Base-by-base conservation (phyloP, 495 filamentous ascomycete genomes). In the Xylaria flabelliformis region DNA sequence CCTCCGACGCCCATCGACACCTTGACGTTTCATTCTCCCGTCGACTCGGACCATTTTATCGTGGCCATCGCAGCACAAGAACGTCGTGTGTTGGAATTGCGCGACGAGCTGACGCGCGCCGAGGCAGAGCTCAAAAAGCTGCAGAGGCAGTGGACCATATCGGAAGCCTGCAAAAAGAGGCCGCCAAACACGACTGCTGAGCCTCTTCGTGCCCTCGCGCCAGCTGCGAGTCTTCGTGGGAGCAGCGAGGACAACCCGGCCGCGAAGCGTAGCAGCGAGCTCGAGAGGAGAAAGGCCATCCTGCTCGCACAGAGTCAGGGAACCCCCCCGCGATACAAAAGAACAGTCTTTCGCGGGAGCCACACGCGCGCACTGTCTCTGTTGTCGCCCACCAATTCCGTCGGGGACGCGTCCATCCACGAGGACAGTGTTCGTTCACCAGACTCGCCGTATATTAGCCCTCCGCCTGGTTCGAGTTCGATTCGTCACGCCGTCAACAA, bases 21-120 rank as follows among this genome's bases (percentile, higher is more conserved):
- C 1, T 71, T 82, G 1, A 72, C 77, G 2, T 61, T 85, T 0
- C 75, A 79, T 17, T 88, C 87, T 12, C 90, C 92, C 0, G 84
- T 83, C 51, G 93, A 97, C 74, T 84, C 92, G 32, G 91, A 85
- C 74, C 87, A 89, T n/a, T 91, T 97, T 72, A 89, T 99, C 51
- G 93, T 93, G 46, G 92, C 93, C 42, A 90, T 98, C 68, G 96
- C 96, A 17, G 91, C 93, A 6, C 94, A 98, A 80, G 96, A 99
- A 79, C 90, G 96, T n/a, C 90, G 89, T 64, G 95, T 99, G 7
- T 83, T 99, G 53, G 96, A 98, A 83, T 85, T 98, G 41, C 91
- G 90, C 62, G 96, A 98, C 79, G 96, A 98, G 79, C 85, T 99
- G 15, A 80, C 83, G 9, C 90, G 90, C 66, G 95, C 96, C 12